A percentile compares a stretch with the other conserved stretches of the same genome.
These are phyloP conservation scores for Davidsoniella neocaledoniae DNA, from an alignment of 2,329 filamentous ascomycete genomes.

Conservation along the genomic window DNA sequence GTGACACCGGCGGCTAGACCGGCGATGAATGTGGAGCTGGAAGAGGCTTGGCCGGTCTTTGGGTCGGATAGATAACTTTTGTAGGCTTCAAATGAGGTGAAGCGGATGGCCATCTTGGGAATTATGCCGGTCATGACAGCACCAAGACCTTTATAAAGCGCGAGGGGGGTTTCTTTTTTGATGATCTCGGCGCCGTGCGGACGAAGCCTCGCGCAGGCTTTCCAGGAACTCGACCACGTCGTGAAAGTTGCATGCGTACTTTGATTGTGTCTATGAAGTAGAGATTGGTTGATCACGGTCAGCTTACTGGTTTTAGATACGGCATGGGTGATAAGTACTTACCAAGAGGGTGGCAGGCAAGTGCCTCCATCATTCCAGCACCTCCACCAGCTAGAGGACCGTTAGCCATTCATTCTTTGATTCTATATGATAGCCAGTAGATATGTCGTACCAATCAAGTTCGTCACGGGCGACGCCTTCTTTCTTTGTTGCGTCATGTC, in stretches of 20 bases:
- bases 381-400: conserved; percentile 77
- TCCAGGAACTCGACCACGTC: conserved; percentile 65
- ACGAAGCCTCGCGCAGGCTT: conserved; percentile 79
- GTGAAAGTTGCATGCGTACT: conserved; percentile 96
- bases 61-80: conserved; percentile 65
- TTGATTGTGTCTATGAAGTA: conserved; percentile 67
- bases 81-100: conserved; percentile 93
- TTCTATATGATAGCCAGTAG: neutral
- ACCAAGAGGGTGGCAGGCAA: conserved; percentile 89
- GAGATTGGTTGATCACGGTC: conserved; percentile 1
- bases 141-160: conserved; percentile 94
- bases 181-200: conserved; percentile 70
- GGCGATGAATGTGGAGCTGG: conserved; percentile 53
- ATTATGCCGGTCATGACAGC: conserved; percentile 92
- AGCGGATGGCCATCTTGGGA: conserved; percentile 98
- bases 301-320: conserved; percentile 8
- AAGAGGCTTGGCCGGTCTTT: conserved; percentile 46
- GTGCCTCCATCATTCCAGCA: conserved; percentile 98
- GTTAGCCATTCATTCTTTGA: conserved; percentile 11
- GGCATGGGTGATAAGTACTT: conserved; percentile 19
- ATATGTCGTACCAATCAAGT: conserved; percentile 58
- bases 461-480: conserved; percentile 75
- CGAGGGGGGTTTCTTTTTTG: conserved; percentile 75
- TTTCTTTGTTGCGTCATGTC: conserved; percentile 24
- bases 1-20: conserved; percentile 87